phyloP scores from a whole-genome alignment of 1,284 basidiomycete genomes.

The Cutaneotrichosporon spelunceum region DNA sequence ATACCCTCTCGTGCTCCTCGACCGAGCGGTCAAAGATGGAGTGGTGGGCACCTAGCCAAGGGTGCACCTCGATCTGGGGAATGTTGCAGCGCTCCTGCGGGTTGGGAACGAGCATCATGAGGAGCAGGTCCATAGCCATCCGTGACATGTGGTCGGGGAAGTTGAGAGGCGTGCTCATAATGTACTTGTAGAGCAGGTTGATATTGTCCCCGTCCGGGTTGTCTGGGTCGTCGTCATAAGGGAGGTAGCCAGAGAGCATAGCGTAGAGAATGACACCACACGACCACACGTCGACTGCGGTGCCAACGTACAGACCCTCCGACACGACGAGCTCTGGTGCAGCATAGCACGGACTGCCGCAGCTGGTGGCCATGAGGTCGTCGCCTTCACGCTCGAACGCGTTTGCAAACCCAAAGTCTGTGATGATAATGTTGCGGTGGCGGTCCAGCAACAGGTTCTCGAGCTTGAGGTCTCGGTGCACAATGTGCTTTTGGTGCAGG shows the following conservation, averaged over 20 bases:
- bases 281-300: conserved; percentile 99
- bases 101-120: conserved; percentile 84
- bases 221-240: conserved; percentile 98
- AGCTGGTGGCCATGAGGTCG: conserved; percentile 98
- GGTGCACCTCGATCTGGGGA: conserved; percentile 71
- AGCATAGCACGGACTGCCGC: conserved; percentile 96
- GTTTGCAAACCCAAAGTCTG: conserved; percentile 99
- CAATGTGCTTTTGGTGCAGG: conserved; percentile 98
- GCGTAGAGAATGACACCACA: conserved; percentile 99
- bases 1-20: conserved; percentile 71
- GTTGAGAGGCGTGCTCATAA: conserved; percentile 89
- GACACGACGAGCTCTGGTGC: conserved; percentile 99
- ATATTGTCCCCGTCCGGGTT: conserved; percentile 99
- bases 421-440: conserved; percentile 98
- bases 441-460: conserved; percentile 97
- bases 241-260: conserved; percentile 97
- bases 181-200: conserved; percentile 99
- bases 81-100: conserved; percentile 71
- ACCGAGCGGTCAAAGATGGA: conserved; percentile 67
- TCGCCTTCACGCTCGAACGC: conserved; percentile 85
- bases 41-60: conserved; percentile 71
- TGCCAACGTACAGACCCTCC: conserved; percentile 94
- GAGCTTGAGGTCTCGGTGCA: conserved; percentile 98
- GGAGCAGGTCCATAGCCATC: conserved; percentile 68
- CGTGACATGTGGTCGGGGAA: conserved; percentile 89